Evolutionary conservation across 768 basidiomycete genomes (phyloP).

Genomic region (Ephemerocybe angulata): DNA sequence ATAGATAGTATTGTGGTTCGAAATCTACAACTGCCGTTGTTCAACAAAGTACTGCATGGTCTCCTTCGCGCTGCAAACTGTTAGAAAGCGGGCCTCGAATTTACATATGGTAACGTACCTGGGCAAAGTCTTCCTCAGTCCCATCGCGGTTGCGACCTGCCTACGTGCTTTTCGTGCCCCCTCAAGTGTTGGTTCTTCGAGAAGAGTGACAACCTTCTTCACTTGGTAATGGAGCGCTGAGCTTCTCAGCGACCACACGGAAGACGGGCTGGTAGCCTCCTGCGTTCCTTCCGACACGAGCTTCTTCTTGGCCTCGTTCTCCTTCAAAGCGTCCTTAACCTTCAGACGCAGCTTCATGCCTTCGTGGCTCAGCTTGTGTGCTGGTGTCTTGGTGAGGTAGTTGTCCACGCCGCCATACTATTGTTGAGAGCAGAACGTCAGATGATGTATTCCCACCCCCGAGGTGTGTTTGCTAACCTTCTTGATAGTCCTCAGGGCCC

Average conservation of each 20-base stretch:
- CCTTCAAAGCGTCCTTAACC: slow-evolving; percentile 21
- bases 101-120: slow-evolving; percentile 16
- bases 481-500: slow-evolving; percentile 77
- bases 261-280: background rate
- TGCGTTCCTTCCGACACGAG: background rate
- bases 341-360: slow-evolving; percentile 48
- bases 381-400: slow-evolving; percentile 49
- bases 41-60: slow-evolving; percentile 23
- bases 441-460: background rate
- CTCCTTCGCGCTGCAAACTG: slow-evolving; percentile 19
- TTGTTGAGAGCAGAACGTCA: slow-evolving; percentile 1
- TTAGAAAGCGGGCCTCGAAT: background rate
- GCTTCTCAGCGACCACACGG: background rate
- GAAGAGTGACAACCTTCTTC: background rate
- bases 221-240: background rate
- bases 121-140: slow-evolving; percentile 21
- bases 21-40: background rate
- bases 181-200: slow-evolving; percentile 7
- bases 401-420: slow-evolving; percentile 74
- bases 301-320: slow-evolving; percentile 1
- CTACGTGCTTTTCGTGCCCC: slow-evolving; percentile 22
- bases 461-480: slow-evolving; percentile 48
- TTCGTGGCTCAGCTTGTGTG: slow-evolving; percentile 35
- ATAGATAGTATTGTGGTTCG: background rate
- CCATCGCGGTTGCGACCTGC: slow-evolving; percentile 26